Percentiles rank a stretch among this genome's conserved stretches.
phyloP scores from a whole-genome alignment of 2,329 filamentous ascomycete species.

The Trichoderma aggressivum region DNA sequence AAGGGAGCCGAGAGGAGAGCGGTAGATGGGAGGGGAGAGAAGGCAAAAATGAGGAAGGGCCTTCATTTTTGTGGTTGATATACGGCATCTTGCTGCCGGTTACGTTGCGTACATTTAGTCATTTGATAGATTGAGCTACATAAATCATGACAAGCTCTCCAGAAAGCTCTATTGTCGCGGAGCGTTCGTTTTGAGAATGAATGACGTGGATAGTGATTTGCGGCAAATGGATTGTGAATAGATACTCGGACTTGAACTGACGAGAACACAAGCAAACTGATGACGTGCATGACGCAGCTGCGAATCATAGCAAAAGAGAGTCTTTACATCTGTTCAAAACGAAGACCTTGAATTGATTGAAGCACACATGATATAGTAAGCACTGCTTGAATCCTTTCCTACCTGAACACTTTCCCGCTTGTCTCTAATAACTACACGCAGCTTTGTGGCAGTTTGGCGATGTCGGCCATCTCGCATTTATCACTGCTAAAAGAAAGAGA shows the following conservation, averaged over 20 bases:
- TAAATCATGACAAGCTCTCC: not conserved
- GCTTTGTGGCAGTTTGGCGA: not conserved
- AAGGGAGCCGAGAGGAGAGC: not conserved
- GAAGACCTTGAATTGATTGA: not conserved
- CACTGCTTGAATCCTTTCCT: not conserved
- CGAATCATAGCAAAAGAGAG: too few species aligned
- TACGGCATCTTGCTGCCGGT: not conserved
- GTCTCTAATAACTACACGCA: not conserved
- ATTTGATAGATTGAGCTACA: slow-evolving; percentile 13
- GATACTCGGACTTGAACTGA: not conserved
- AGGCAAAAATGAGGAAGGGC: not conserved
- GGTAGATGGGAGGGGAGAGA: not conserved
- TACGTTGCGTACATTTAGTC: slow-evolving; percentile 8
- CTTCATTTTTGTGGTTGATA: not conserved
- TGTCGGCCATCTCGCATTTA: not conserved
- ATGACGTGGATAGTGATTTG: not conserved
- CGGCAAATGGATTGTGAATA: not conserved
- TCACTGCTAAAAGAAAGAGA: not conserved
- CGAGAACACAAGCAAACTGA: not conserved
- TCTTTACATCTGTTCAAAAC: not conserved
- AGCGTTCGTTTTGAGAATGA: not conserved
- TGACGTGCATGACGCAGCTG: not conserved
- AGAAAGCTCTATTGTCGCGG: not conserved
- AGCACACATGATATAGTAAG: not conserved
- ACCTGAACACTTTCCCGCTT: not conserved